phyloP scores from a whole-genome alignment of 495 filamentous ascomycete species.

The Hamigera avellanea region DNA sequence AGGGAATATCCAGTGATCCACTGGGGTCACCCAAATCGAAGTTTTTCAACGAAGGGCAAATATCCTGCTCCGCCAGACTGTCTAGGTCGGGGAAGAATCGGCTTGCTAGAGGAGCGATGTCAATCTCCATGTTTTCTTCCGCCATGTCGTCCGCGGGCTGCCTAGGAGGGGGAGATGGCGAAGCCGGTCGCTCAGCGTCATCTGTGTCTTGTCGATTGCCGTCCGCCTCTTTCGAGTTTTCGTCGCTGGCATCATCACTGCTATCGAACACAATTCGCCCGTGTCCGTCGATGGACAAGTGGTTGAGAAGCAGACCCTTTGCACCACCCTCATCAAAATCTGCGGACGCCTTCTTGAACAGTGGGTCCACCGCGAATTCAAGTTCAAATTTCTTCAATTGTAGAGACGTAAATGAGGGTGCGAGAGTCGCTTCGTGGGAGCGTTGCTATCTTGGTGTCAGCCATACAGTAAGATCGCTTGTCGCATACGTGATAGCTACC shows the following conservation, averaged over 20 bases:
- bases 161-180: constrained; percentile 11
- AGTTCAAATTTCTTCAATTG: constrained; percentile 96
- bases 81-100: constrained; percentile 83
- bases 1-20: constrained; percentile 79
- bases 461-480: not conserved
- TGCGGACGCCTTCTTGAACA: constrained; percentile 97
- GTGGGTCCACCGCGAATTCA: constrained; percentile 90
- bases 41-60: constrained; percentile 88
- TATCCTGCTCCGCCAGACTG: constrained; percentile 69
- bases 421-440: constrained; percentile 85
- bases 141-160: constrained; percentile 32
- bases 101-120: constrained; percentile 57
- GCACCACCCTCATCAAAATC: constrained; percentile 98
- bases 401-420: constrained; percentile 72
- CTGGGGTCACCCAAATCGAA: constrained; percentile 81
- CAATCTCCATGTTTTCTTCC: constrained; percentile 57
- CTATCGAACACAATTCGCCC: constrained; percentile 97
- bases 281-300: constrained; percentile 81
- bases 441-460: constrained; percentile 40
- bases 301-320: constrained; percentile 89
- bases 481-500: constrained; percentile 21
- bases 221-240: constrained; percentile 40
- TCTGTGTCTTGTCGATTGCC: constrained; percentile 19
- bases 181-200: constrained; percentile 19
- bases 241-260: constrained; percentile 78